Conservation (phyloP, 352 stramenopile genomes). For the Phytopythium litorale region DNA sequence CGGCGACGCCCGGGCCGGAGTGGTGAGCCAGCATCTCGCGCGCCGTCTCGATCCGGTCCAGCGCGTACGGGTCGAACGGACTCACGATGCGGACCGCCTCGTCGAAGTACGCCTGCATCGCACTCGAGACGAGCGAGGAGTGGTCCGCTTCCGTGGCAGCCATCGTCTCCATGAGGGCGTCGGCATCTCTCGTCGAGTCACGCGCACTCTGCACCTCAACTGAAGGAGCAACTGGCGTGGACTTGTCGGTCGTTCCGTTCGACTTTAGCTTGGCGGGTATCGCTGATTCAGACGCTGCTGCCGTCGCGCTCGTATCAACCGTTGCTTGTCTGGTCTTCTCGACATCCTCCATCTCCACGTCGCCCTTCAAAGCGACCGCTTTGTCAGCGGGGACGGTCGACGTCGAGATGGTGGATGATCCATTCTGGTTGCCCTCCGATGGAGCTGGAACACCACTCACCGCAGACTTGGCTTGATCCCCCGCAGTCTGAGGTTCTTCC, state of each 20-base stretch:
- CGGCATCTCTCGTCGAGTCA: background rate
- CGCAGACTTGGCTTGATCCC: background rate
- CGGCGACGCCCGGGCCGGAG: slow-evolving; percentile 54
- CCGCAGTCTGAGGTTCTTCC: background rate
- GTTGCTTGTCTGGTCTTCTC: background rate
- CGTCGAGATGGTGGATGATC: background rate
- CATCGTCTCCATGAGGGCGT: background rate
- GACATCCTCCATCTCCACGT: background rate
- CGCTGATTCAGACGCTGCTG: background rate
- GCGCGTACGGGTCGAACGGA: slow-evolving; percentile 68
- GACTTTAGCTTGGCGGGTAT: background rate
- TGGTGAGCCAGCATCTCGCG: slow-evolving; percentile 51
- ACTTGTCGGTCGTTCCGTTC: background rate
- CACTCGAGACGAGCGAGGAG: slow-evolving; percentile 21
- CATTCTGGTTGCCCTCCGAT: background rate
- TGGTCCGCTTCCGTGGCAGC: background rate
- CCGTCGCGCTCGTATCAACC: background rate
- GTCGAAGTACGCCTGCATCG: slow-evolving; percentile 50
- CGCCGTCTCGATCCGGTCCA: slow-evolving; percentile 58
- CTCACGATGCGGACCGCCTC: slow-evolving; percentile 60
- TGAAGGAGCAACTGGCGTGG: background rate
- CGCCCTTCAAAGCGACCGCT: background rate
- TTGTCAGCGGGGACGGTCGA: background rate
- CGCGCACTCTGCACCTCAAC: background rate
- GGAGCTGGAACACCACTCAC: no score